These are phyloP conservation scores for Metschnikowia bowlesiae DNA, from an alignment of 805 yeast genomes.

Conservation along the genomic window DNA sequence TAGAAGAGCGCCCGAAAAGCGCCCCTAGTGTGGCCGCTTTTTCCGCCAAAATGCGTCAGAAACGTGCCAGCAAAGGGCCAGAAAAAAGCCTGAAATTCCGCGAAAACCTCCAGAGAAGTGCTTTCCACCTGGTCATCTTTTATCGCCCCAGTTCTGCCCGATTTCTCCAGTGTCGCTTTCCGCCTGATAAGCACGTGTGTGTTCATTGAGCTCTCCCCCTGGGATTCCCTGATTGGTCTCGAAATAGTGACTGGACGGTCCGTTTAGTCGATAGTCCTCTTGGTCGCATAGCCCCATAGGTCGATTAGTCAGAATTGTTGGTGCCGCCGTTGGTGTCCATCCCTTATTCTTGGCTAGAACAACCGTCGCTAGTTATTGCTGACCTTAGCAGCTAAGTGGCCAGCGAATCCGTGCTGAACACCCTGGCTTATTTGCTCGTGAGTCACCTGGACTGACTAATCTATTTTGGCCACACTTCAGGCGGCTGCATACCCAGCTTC, in stretches of 20 bases:
- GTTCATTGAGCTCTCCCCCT: background rate
- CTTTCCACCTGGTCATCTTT: conserved; percentile 1
- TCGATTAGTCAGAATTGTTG: background rate
- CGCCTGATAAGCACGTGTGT: background rate
- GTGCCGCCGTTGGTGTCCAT: no score
- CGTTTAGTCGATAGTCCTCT: background rate
- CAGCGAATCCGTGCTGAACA: no score
- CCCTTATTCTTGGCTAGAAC: no score
- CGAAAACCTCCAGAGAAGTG: background rate
- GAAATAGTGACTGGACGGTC: background rate
- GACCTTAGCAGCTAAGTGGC: no score
- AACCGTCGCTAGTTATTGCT: background rate
- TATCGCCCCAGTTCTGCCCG: background rate
- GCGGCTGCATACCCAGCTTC: no score
- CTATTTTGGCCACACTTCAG: no score
- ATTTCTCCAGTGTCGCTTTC: background rate
- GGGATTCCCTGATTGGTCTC: conserved; percentile 1
- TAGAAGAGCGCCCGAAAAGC: no score
- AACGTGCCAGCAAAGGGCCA: background rate
- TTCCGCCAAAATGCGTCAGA: background rate
- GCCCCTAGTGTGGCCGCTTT: no score
- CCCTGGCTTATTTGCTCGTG: no score
- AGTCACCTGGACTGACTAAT: no score
- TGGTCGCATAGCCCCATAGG: background rate
- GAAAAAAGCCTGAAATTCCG: background rate